Base-by-base conservation (phyloP, 495 filamentous ascomycete species). In the Lentithecium fluviatile region DNA sequence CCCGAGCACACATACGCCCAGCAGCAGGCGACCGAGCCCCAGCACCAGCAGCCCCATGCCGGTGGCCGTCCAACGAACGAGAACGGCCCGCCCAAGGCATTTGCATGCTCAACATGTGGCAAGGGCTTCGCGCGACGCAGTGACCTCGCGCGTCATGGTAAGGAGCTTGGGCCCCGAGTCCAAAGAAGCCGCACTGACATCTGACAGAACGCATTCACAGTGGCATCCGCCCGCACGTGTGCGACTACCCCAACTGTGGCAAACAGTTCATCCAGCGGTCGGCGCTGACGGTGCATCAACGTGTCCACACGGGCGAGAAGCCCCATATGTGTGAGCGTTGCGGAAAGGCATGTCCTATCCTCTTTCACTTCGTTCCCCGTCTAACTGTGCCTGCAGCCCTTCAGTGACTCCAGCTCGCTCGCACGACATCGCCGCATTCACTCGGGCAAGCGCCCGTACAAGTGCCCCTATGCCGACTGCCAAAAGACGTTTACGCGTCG, bases 261-360 rank as follows among this genome's bases (percentile, higher is more conserved):
- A 98, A 97, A 71, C 91, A 93, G 69, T 98, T 98, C 71, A 98
- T 98, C 64, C 94, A 98, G 69, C 85, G 94, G 34, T 97, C 94
- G n/a, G 94, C 94, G 8, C 78, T 98, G 72, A 98, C 94, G 0
- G 94, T 98, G 3, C 94, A 98, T 73, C 84, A 87, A 62, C 87
- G 94, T 50, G 94, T 97, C 32, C 94, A 98, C 68, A 97, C 94
- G 1, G 94, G 94, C 45, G 94, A 98, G 74, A 98, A 98, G 73
- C 94, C 94, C 7, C 94, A 98, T 69, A 91, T 92, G 87, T 98
- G 94, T 71, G 95, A 97, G 75, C 81, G 89, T 62, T 98, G 94
- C 74, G 88, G 91, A 70, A 97, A 98, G 86, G 93, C 96, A 82
- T 57, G 74, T 52, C 23, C 45, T 15, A 15, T 26, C 40, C 23